Evolutionary conservation across 1,284 basidiomycete genomes (phyloP).

Genomic region (Psilocybe mexicana): DNA sequence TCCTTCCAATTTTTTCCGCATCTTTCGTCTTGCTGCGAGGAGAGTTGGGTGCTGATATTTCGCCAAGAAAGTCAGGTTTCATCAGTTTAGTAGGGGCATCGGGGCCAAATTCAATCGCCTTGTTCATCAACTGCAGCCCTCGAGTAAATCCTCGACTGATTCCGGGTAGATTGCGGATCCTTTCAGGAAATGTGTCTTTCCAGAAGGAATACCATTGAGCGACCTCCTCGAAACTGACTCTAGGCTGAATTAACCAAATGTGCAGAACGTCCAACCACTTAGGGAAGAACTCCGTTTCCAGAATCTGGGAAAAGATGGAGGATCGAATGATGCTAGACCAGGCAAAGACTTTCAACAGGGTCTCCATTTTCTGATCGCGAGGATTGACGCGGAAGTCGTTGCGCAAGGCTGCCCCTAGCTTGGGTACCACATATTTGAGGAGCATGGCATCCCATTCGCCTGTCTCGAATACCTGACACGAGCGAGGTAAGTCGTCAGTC

Average conservation of each 20-base stretch:
- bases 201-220: slow-evolving; percentile 91
- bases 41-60: slow-evolving; percentile 32
- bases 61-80: slow-evolving; percentile 61
- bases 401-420: slow-evolving; percentile 79
- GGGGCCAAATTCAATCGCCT: slow-evolving; percentile 82
- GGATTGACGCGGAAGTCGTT: slow-evolving; percentile 89
- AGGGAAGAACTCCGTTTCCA: slow-evolving; percentile 93
- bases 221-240: slow-evolving; percentile 86
- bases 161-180: slow-evolving; percentile 62
- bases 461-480: slow-evolving; percentile 63
- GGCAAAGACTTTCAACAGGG: slow-evolving; percentile 73
- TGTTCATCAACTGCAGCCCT: slow-evolving; percentile 90
- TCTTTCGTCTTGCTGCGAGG: slow-evolving; percentile 29
- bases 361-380: slow-evolving; percentile 83
- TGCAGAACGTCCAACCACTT: slow-evolving; percentile 94
- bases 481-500: slow-evolving; percentile 15
- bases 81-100: slow-evolving; percentile 67
- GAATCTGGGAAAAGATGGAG: slow-evolving; percentile 76
- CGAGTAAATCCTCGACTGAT: slow-evolving; percentile 80
- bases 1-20: slow-evolving; percentile 31
- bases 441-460: slow-evolving; percentile 91
- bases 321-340: slow-evolving; percentile 79
- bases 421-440: slow-evolving; percentile 89
- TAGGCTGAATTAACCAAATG: slow-evolving; percentile 86
- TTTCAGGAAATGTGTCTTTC: slow-evolving; percentile 79